Conservation (phyloP, 2,329 filamentous ascomycete genomes). For the Penicillium sp. region DNA sequence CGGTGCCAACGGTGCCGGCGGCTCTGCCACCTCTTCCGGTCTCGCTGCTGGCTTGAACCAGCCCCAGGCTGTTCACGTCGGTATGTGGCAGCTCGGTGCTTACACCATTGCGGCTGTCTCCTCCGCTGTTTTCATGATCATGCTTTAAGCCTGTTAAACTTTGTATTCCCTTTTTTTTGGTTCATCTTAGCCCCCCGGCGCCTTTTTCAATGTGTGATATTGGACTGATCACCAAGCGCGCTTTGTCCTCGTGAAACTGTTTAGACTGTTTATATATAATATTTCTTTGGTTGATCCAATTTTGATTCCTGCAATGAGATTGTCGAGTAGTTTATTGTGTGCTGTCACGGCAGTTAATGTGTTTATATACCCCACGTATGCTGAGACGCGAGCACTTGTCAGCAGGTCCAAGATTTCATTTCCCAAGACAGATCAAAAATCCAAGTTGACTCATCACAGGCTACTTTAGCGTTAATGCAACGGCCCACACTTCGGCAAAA, state of each 20-base stretch:
- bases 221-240: not conserved
- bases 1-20: constrained; percentile 11
- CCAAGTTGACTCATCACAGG: too few relatives aligned
- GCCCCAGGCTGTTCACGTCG: constrained; percentile 44
- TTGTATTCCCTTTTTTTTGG: constrained; percentile 4
- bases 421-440: too few relatives aligned
- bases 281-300: constrained; percentile 4
- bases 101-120: constrained; percentile 50
- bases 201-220: not conserved
- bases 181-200: not conserved
- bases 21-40: constrained; percentile 28
- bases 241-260: not conserved
- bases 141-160: constrained; percentile 43
- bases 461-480: too few relatives aligned
- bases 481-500: too few relatives aligned
- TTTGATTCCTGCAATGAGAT: not conserved
- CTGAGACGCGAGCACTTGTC: too few relatives aligned
- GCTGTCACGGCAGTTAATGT: too few relatives aligned
- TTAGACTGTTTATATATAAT: constrained; percentile 4
- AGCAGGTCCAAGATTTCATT: too few relatives aligned
- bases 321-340: too few relatives aligned
- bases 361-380: too few relatives aligned
- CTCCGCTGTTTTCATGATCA: constrained; percentile 52
- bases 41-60: constrained; percentile 35
- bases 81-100: constrained; percentile 45